phyloP scores from a whole-genome alignment of 768 basidiomycete species.

The Boletus sp. region DNA sequence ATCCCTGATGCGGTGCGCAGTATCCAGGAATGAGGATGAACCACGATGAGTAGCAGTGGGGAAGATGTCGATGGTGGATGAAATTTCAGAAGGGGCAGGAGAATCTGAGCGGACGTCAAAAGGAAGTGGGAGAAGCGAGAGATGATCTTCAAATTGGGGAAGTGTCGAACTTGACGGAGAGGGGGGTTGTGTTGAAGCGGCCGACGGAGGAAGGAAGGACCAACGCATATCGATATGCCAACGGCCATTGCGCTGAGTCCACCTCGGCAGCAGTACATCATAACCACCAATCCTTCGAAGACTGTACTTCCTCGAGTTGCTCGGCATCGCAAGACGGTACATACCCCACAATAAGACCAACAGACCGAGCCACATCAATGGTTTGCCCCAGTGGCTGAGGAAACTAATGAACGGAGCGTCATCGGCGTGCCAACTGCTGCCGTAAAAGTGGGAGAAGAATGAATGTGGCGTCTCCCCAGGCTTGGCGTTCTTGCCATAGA shows the following conservation, averaged over 20 bases:
- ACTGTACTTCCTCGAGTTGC: conserved; percentile 58
- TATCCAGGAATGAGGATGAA: conserved; percentile 46
- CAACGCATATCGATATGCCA: conserved; percentile 71
- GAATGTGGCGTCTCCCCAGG: conserved; percentile 80
- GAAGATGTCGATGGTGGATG: conserved; percentile 43
- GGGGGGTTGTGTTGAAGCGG: conserved; percentile 38
- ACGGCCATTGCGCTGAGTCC: conserved; percentile 66
- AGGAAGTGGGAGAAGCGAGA: conserved; percentile 60
- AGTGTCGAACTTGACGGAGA: conserved; percentile 49
- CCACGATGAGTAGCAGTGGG: conserved; percentile 38
- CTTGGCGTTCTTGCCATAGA: conserved; percentile 97
- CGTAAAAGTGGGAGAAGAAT: conserved; percentile 97
- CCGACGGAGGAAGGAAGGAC: conserved; percentile 47
- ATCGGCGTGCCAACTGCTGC: conserved; percentile 97
- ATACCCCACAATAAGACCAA: conserved; percentile 69
- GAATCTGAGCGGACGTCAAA: conserved; percentile 59
- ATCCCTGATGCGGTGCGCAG: conserved; percentile 55
- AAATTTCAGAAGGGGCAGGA: conserved; percentile 50
- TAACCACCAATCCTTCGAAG: conserved; percentile 68
- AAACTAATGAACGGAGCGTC: conserved; percentile 98
- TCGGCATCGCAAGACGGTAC: conserved; percentile 52
- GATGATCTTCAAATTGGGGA: conserved; percentile 49
- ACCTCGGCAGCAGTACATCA: conserved; percentile 75
- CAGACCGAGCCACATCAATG: conserved; percentile 81
- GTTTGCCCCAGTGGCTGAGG: conserved; percentile 85